These are phyloP conservation scores for Globisporangium acanthophoron DNA, from an alignment of 352 stramenopile genomes.

Conservation along the genomic window DNA sequence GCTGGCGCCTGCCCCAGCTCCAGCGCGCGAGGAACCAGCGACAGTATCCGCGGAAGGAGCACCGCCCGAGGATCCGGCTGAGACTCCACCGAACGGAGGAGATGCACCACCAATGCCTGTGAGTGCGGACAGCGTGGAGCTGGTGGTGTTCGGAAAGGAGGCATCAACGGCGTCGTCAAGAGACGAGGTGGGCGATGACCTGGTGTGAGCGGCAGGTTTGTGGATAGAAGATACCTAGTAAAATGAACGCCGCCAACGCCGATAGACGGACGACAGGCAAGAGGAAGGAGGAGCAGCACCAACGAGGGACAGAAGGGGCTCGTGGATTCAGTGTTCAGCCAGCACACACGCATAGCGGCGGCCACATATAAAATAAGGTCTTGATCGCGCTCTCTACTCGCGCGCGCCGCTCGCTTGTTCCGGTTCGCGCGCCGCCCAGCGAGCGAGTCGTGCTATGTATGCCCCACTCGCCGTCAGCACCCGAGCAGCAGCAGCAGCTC, in stretches of 20 bases:
- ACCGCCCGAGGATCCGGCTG: not conserved
- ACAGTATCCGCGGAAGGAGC: not conserved
- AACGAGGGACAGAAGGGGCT: not conserved
- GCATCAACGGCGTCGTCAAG: not conserved
- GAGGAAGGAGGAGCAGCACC: not conserved
- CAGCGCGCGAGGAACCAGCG: conserved; percentile 1
- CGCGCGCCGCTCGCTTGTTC: not conserved
- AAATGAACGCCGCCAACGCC: not conserved
- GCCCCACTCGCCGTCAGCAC: too few relatives aligned
- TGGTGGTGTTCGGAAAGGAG: not conserved
- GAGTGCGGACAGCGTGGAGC: not conserved
- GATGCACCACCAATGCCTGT: not conserved
- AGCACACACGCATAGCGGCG: not conserved
- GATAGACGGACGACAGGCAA: not conserved
- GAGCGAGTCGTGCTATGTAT: too few relatives aligned
- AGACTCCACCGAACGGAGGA: not conserved
- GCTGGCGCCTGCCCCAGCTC: conserved; percentile 18
- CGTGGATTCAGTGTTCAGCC: not conserved
- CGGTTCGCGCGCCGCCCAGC: too few relatives aligned
- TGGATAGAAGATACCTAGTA: conserved; percentile 1
- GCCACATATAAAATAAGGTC: not conserved
- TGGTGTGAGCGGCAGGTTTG: not conserved
- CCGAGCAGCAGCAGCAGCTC: not conserved
- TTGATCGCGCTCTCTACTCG: not conserved
- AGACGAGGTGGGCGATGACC: not conserved